phyloP scores from a whole-genome alignment of 1,139 yeast species.

The Pichia sp. region DNA sequence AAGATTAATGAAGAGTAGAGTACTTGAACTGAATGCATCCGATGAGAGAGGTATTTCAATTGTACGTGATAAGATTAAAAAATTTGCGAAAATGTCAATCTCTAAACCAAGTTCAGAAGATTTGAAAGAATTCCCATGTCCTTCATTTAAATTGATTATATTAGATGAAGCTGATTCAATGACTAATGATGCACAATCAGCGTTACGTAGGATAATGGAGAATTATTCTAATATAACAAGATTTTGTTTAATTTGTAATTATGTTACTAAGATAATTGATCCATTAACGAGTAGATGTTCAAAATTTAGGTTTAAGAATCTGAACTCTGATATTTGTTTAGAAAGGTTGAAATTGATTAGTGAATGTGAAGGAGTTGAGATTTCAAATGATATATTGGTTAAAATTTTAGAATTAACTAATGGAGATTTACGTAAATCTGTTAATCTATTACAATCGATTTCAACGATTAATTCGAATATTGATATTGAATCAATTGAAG shows the following conservation, averaged over 20 bases:
- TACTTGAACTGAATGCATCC: conserved; percentile 88
- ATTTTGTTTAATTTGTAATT: conserved; percentile 89
- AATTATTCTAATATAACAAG: conserved; percentile 85
- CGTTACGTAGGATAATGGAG: conserved; percentile 94
- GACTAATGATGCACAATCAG: conserved; percentile 98
- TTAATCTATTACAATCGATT: conserved; percentile 85
- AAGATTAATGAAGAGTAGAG: conserved; percentile 60
- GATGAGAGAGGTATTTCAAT: conserved; percentile 94
- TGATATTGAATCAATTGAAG: conserved; percentile 32
- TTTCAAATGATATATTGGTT: conserved; percentile 46
- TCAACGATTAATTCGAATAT: conserved; percentile 37
- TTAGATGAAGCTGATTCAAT: conserved; percentile 96
- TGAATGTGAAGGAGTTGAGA: conserved; percentile 41
- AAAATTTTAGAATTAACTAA: conserved; percentile 61
- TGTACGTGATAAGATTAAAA: conserved; percentile 87
- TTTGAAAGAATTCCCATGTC: conserved; percentile 75
- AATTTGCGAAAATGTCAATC: conserved; percentile 81
- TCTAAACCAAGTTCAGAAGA: conserved; percentile 72
- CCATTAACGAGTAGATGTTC: conserved; percentile 96
- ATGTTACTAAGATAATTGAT: conserved; percentile 91
- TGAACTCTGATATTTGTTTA: conserved; percentile 66
- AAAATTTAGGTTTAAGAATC: conserved; percentile 79
- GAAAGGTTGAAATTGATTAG: conserved; percentile 58
- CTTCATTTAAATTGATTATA: conserved; percentile 75
- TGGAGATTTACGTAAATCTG: conserved; percentile 92